Conservation (phyloP, 1,284 basidiomycete species). For the Mycosarcoma maydis region DNA sequence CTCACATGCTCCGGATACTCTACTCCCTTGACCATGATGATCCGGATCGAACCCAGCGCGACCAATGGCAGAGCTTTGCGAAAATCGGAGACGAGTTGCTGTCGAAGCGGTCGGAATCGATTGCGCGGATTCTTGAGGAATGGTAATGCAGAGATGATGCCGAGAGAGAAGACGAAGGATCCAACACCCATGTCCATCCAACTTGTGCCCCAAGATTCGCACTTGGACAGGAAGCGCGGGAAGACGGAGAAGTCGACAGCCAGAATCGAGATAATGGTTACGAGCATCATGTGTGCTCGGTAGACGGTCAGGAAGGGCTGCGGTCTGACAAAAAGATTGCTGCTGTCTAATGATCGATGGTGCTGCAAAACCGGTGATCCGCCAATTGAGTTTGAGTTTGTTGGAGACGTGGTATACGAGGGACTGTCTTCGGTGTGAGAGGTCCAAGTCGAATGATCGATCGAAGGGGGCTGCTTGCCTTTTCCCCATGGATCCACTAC, state of each 20-base stretch:
- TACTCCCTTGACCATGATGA: slow-evolving; percentile 87
- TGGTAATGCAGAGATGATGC: slow-evolving; percentile 84
- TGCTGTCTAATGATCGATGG: too few relatives aligned
- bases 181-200: slow-evolving; percentile 97
- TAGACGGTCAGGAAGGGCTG: slow-evolving; percentile 81
- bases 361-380: too few relatives aligned
- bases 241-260: slow-evolving; percentile 94
- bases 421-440: neutral
- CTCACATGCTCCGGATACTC: slow-evolving; percentile 94
- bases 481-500: slow-evolving; percentile 30
- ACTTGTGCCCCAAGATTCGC: slow-evolving; percentile 92
- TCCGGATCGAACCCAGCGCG: slow-evolving; percentile 78
- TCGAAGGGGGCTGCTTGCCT: neutral
- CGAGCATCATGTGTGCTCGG: slow-evolving; percentile 91
- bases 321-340: slow-evolving; percentile 16
- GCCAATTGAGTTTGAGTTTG: too few relatives aligned
- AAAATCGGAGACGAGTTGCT: slow-evolving; percentile 65
- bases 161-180: slow-evolving; percentile 93
- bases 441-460: neutral
- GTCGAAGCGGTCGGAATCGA: slow-evolving; percentile 23
- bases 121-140: slow-evolving; percentile 66
- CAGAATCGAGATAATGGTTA: slow-evolving; percentile 89
- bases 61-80: slow-evolving; percentile 78
- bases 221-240: slow-evolving; percentile 87
- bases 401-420: neutral